Evolutionary conservation across 73 alveolate genomes (phyloP).

Genomic region (Diophrys appendiculata): DNA sequence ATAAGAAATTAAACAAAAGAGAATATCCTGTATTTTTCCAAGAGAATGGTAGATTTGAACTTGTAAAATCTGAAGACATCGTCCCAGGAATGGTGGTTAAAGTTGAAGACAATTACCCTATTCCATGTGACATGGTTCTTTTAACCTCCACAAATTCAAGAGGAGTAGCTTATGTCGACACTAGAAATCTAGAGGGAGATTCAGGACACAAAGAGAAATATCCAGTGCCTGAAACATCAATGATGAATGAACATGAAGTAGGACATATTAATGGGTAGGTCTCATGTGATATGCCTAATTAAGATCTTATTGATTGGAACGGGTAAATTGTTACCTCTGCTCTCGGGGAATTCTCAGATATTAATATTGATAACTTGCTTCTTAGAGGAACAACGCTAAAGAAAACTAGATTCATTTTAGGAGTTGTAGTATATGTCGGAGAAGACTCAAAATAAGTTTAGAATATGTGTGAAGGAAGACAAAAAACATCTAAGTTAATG

Average conservation of each 20-base stretch:
- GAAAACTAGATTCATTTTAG: conserved; percentile 86
- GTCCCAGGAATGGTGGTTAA: conserved; percentile 86
- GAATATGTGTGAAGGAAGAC: not conserved
- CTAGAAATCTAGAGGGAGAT: conserved; percentile 98
- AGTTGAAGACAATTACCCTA: conserved; percentile 85
- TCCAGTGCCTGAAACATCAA: not conserved
- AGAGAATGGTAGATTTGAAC: not conserved
- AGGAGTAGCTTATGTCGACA: conserved; percentile 89
- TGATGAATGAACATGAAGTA: conserved; percentile 23
- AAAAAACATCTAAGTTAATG: not conserved
- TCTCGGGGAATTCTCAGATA: not conserved
- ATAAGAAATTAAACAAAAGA: not conserved
- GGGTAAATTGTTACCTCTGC: conserved; percentile 51
- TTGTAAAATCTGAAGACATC: conserved; percentile 55
- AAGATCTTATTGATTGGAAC: conserved; percentile 70
- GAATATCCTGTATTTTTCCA: not conserved
- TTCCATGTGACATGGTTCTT: conserved; percentile 98
- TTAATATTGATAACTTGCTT: conserved; percentile 73
- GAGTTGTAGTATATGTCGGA: conserved; percentile 94
- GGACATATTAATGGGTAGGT: conserved; percentile 59
- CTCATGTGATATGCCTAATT: conserved; percentile 71
- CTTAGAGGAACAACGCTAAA: conserved; percentile 92
- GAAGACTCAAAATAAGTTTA: conserved; percentile 73
- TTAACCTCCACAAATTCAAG: conserved; percentile 89
- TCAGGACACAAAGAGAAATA: conserved; percentile 19